Percentiles rank a stretch among this genome's conserved stretches.
These are phyloP conservation scores for Mycena floridula DNA, from an alignment of 768 basidiomycete genomes.

Conservation along the genomic window DNA sequence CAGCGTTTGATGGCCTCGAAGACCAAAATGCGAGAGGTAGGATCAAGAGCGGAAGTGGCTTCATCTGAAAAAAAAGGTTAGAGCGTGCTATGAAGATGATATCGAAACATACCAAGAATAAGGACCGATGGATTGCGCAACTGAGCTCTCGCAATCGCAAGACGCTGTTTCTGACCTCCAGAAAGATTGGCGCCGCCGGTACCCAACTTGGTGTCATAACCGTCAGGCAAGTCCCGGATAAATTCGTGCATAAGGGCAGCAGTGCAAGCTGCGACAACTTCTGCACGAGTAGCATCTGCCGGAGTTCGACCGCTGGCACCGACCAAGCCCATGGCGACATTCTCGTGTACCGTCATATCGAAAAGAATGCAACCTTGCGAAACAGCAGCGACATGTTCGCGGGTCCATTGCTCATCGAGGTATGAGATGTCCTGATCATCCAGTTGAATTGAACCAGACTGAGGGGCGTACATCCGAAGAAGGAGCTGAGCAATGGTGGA, in stretches of 20 bases:
- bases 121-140: slow-evolving; percentile 83
- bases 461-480: slow-evolving; percentile 68
- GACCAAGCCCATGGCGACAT: slow-evolving; percentile 73
- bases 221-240: slow-evolving; percentile 73
- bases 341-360: slow-evolving; percentile 76
- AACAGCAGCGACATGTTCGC: slow-evolving; percentile 67
- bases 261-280: slow-evolving; percentile 80
- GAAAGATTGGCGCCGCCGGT: slow-evolving; percentile 72
- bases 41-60: slow-evolving; percentile 80
- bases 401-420: slow-evolving; percentile 67
- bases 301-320: slow-evolving; percentile 34
- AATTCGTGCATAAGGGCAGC: slow-evolving; percentile 87
- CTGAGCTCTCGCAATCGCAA: slow-evolving; percentile 84
- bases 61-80: slow-evolving; percentile 45
- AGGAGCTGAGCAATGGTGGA: slow-evolving; percentile 61
- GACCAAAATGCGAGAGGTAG: slow-evolving; percentile 80
- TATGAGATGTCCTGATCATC: slow-evolving; percentile 79
- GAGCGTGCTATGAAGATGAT: not conserved
- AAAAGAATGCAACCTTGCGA: slow-evolving; percentile 78
- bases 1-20: slow-evolving; percentile 65
- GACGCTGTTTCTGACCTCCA: slow-evolving; percentile 88
- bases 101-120: slow-evolving; percentile 69
- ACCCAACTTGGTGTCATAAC: slow-evolving; percentile 82
- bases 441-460: slow-evolving; percentile 59
- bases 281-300: slow-evolving; percentile 49